A percentile compares a stretch with the other conserved stretches of the same genome.
Conservation (phyloP, 2,329 filamentous ascomycete genomes). For the Cytospora piceicola region DNA sequence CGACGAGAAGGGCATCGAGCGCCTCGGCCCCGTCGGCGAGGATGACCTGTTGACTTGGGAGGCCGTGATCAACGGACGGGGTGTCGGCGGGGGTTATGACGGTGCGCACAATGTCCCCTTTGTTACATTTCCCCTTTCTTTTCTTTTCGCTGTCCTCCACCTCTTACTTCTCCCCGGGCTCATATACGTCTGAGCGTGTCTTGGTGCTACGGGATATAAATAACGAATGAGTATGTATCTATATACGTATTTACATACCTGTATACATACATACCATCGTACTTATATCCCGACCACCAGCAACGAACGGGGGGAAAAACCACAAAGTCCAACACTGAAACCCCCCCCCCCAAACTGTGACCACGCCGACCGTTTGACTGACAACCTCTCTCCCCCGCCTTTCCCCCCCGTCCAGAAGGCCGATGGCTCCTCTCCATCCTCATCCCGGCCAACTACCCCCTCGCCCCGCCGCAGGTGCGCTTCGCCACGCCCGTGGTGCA, state of each 20-base stretch:
- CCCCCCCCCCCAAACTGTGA: no score
- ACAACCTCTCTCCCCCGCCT: not conserved
- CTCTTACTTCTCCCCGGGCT: not conserved
- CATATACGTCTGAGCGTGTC: no score
- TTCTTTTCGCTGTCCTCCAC: no score
- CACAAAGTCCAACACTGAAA: no score
- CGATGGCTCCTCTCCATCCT: conserved; percentile 81
- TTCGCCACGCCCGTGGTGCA: conserved; percentile 88
- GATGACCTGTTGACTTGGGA: conserved; percentile 62
- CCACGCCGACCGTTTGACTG: no score
- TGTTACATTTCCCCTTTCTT: not conserved
- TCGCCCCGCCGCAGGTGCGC: conserved; percentile 72
- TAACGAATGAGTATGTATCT: not conserved
- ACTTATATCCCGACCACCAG: no score
- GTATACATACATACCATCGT: not conserved
- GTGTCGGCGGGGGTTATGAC: conserved; percentile 60
- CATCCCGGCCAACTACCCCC: conserved; percentile 79
- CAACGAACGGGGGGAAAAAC: no score
- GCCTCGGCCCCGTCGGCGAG: conserved; percentile 58
- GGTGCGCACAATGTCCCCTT: conserved; percentile 43
- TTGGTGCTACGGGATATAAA: no score
- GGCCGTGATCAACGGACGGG: conserved; percentile 63
- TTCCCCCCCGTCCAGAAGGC: conserved; percentile 57
- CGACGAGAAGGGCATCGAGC: conserved; percentile 59
- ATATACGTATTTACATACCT: not conserved